Evolutionary conservation across 2,329 filamentous ascomycete genomes (phyloP), one percentile per base, ranked within the genome.

Genomic region (Epichloe hybrida): DNA sequence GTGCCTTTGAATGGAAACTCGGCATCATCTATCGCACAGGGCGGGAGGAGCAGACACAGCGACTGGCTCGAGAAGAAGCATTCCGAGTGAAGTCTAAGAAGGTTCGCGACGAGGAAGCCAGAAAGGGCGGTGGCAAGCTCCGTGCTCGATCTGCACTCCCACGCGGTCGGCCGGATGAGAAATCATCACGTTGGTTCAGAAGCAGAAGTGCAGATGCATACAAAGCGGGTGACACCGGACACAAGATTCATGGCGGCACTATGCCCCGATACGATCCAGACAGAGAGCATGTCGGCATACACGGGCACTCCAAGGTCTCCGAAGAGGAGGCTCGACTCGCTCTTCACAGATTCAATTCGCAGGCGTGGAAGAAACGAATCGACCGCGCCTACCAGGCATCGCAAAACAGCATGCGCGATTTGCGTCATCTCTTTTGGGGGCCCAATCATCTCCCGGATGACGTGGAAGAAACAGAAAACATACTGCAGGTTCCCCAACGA

Each of bases 1-100:
- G 93, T 47, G 84, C 88, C 0, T 98, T 98, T 61, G 93, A 98
- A 65, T 98, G 90, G 87, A 97, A 96, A 64, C 73, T 98, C 9
- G 88, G 90, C 15, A 83, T 89, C 62, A 98, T 98, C 48, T 98
- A 97, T 65, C 83, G 91, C 35, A 81, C 88, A 44, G 93, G 94
- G 0, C 75, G 91, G 20, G 73, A 90, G 50, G 93, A 98, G 65
- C 91, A 97, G 66, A 83, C 84, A 63, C 93, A 97, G 65, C 80
- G 93, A 20, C 72, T 95, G 50, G 90, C 91, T 4, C 81, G 93
- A 42, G 88, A 95, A 64, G 88, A 95, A 56, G 91, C 91, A 0
- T 97, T 94, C 66, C 74, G 81, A 13, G 72, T 95, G 53, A 98
- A 98, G 65, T 77, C 85, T 13, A 94, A 90, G 64, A 90, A 85